Evolutionary conservation across 495 filamentous ascomycete genomes (phyloP).

Genomic region (Chlorociboria aeruginascens): DNA sequence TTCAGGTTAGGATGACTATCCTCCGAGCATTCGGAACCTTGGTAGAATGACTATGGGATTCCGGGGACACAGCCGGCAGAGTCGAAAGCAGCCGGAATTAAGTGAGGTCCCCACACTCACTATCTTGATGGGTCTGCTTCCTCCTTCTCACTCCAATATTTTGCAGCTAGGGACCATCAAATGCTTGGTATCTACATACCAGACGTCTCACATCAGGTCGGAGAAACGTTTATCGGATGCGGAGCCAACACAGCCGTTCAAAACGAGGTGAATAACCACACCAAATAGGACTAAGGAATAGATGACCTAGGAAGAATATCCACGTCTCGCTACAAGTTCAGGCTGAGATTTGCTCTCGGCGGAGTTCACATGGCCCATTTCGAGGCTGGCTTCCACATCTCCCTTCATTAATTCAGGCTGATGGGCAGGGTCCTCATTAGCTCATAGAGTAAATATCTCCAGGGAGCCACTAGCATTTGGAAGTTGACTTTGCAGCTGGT

Average conservation of each 20-base stretch:
- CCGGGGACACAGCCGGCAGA: constrained; percentile 18
- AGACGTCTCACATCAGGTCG: constrained; percentile 8
- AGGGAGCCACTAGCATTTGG: too few relatives aligned
- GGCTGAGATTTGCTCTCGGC: too few relatives aligned
- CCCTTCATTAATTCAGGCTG: not conserved
- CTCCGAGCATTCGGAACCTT: not conserved
- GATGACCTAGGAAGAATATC: not conserved
- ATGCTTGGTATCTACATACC: not conserved
- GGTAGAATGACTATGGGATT: constrained; percentile 12
- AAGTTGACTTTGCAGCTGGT: too few relatives aligned
- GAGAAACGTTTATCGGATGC: constrained; percentile 11
- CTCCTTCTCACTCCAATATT: not conserved
- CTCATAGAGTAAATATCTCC: too few relatives aligned
- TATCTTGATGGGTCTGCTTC: not conserved
- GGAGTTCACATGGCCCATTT: too few relatives aligned
- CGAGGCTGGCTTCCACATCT: too few relatives aligned
- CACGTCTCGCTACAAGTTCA: not conserved
- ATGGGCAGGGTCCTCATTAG: not conserved
- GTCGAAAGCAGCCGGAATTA: constrained; percentile 15
- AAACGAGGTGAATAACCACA: not conserved
- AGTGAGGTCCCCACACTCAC: not conserved
- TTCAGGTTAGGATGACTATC: not conserved
- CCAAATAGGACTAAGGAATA: not conserved
- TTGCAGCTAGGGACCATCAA: not conserved
- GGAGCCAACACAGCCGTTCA: too few relatives aligned